phyloP scores from a whole-genome alignment of 768 basidiomycete genomes.

The Mycena galopus region DNA sequence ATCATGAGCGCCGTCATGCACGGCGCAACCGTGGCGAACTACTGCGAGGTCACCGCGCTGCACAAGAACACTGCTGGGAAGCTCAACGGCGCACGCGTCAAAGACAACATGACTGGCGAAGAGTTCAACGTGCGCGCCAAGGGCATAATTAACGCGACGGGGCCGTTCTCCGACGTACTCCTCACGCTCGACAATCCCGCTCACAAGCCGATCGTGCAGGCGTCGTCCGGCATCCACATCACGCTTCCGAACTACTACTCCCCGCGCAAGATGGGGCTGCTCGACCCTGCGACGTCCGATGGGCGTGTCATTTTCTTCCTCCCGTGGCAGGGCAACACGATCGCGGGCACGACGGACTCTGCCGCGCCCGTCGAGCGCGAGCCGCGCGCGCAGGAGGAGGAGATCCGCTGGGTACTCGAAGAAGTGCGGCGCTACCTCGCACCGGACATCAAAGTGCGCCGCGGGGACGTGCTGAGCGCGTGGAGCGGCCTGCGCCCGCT shows the following conservation, averaged over 20 bases:
- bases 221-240: conserved; percentile 95
- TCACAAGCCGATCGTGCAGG: conserved; percentile 90
- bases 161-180: conserved; percentile 91
- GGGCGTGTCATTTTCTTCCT: conserved; percentile 99
- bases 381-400: conserved; percentile 90
- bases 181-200: conserved; percentile 83
- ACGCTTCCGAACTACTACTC: conserved; percentile 98
- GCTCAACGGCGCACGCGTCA: conserved; percentile 80
- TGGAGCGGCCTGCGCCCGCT: conserved; percentile 95
- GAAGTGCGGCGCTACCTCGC: conserved; percentile 92
- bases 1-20: conserved; percentile 95
- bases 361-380: conserved; percentile 78
- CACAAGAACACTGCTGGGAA: conserved; percentile 76
- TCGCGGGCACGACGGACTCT: conserved; percentile 96
- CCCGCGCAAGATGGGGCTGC: conserved; percentile 92
- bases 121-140: conserved; percentile 88
- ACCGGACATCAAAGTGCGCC: conserved; percentile 92
- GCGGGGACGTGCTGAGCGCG: conserved; percentile 95
- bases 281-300: conserved; percentile 95
- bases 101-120: conserved; percentile 86
- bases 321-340: conserved; percentile 98
- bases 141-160: conserved; percentile 97
- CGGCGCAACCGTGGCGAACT: conserved; percentile 90
- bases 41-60: conserved; percentile 86
- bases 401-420: conserved; percentile 96